These are phyloP conservation scores for Neocallimastix lanati DNA, from an alignment of 192 early-diverging fungal species.

Conservation along the genomic window DNA sequence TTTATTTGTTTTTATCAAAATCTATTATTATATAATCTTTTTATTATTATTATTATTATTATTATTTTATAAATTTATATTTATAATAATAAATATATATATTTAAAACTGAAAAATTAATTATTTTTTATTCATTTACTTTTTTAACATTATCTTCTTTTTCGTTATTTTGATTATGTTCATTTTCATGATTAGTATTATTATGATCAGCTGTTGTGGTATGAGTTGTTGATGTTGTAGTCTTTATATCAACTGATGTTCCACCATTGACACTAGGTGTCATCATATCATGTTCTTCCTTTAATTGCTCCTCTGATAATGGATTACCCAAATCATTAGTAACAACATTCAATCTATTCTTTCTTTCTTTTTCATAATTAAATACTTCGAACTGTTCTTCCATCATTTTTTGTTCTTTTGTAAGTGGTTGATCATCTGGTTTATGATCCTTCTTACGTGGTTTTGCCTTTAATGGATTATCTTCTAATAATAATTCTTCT, in stretches of 20 bases:
- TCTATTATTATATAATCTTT: no score
- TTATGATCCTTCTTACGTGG: slow-evolving; percentile 26
- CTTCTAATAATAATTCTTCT: slow-evolving; percentile 91
- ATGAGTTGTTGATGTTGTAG: not conserved
- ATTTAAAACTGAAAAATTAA: no score
- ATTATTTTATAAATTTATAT: no score
- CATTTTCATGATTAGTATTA: no score
- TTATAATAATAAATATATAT: no score
- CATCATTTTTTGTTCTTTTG: not conserved
- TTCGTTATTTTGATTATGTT: no score
- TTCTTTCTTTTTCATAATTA: not conserved
- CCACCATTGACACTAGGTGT: not conserved
- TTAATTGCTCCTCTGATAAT: not conserved
- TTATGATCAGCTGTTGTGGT: not conserved
- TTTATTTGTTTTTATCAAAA: no score
- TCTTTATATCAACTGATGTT: not conserved
- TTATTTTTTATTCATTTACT: no score
- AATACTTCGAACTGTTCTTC: not conserved
- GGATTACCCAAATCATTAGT: not conserved
- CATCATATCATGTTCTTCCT: not conserved
- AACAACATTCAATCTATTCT: not conserved
- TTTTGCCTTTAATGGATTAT: slow-evolving; percentile 73
- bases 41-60: no score
- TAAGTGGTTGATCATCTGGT: not conserved
- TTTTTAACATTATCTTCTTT: no score